Conservation (phyloP, 768 basidiomycete species). For the Phanerochaete sordida region DNA sequence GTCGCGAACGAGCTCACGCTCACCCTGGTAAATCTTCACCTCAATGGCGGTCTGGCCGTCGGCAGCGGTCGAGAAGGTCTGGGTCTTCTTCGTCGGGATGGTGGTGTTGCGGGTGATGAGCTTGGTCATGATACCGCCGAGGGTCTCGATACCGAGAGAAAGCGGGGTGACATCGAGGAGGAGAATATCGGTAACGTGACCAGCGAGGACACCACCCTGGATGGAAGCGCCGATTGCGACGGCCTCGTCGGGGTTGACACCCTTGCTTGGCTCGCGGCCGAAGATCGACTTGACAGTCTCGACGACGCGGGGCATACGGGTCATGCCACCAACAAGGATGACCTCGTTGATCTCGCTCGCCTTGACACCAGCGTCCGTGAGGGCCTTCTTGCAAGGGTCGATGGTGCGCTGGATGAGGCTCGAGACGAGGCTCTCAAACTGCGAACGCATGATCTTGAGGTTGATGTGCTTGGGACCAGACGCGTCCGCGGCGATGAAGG, state of each 20-base stretch:
- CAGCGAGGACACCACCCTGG: slow-evolving; percentile 96
- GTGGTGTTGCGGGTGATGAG: slow-evolving; percentile 98
- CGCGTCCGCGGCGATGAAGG: slow-evolving; percentile 96
- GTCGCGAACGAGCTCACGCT: slow-evolving; percentile 97
- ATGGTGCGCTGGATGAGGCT: slow-evolving; percentile 85
- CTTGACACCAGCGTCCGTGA: slow-evolving; percentile 92
- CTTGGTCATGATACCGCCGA: slow-evolving; percentile 99
- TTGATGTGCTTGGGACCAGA: slow-evolving; percentile 98
- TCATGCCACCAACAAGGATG: slow-evolving; percentile 98
- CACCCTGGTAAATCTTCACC: slow-evolving; percentile 99
- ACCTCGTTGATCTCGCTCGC: slow-evolving; percentile 92
- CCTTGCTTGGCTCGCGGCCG: slow-evolving; percentile 95
- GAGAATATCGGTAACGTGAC: slow-evolving; percentile 93
- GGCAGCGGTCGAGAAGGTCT: slow-evolving; percentile 97
- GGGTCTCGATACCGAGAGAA: slow-evolving; percentile 94
- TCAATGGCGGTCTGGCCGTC: slow-evolving; percentile 99
- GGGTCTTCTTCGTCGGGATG: slow-evolving; percentile 99
- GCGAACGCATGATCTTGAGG: slow-evolving; percentile 79
- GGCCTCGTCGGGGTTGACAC: slow-evolving; percentile 99
- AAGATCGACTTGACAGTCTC: slow-evolving; percentile 95
- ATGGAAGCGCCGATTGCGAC: slow-evolving; percentile 98
- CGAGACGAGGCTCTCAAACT: slow-evolving; percentile 85
- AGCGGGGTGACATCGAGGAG: slow-evolving; percentile 95
- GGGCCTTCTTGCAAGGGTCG: slow-evolving; percentile 96
- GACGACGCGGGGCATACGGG: slow-evolving; percentile 92